phyloP scores from a whole-genome alignment of 2,329 filamentous ascomycete genomes.

The Pezicula rhizophila region DNA sequence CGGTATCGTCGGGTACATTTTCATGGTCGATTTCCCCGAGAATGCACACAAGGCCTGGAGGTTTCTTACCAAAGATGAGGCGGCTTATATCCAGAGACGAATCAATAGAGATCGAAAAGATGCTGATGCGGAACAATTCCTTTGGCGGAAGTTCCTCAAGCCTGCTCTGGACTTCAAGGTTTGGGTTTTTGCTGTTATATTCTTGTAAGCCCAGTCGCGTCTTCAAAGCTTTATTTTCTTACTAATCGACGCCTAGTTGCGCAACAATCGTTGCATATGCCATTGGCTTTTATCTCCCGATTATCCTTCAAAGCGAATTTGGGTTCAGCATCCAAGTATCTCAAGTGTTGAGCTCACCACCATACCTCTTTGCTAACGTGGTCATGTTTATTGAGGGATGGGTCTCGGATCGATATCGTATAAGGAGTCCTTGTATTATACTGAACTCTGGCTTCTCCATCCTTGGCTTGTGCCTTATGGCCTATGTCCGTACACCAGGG shows the following conservation, averaged over 20 bases:
- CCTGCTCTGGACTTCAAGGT: slow-evolving; percentile 46
- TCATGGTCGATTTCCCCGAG: slow-evolving; percentile 58
- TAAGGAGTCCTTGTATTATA: slow-evolving; percentile 42
- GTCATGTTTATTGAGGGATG: slow-evolving; percentile 38
- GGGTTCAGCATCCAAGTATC: slow-evolving; percentile 42
- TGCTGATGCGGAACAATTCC: slow-evolving; percentile 37
- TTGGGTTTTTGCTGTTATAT: slow-evolving; percentile 55
- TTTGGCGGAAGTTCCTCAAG: slow-evolving; percentile 38
- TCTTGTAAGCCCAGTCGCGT: slow-evolving; percentile 33
- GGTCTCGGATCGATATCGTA: slow-evolving; percentile 43
- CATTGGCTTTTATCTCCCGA: slow-evolving; percentile 69
- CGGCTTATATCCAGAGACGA: slow-evolving; percentile 41
- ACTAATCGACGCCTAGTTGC: too few species aligned
- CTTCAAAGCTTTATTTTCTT: too few species aligned
- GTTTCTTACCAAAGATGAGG: slow-evolving; percentile 45
- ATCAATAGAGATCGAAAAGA: slow-evolving; percentile 53
- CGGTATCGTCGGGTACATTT: slow-evolving; percentile 43
- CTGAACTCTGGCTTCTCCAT: slow-evolving; percentile 38
- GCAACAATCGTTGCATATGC: slow-evolving; percentile 67
- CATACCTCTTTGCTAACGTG: slow-evolving; percentile 38
- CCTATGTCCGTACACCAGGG: slow-evolving; percentile 41
- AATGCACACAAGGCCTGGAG: slow-evolving; percentile 34
- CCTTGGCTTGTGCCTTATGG: slow-evolving; percentile 30
- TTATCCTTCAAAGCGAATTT: slow-evolving; percentile 56
- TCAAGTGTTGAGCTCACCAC: slow-evolving; percentile 47